phyloP scores from a whole-genome alignment of 139 green algal genomes.

The Chlorella sorokiniana region DNA sequence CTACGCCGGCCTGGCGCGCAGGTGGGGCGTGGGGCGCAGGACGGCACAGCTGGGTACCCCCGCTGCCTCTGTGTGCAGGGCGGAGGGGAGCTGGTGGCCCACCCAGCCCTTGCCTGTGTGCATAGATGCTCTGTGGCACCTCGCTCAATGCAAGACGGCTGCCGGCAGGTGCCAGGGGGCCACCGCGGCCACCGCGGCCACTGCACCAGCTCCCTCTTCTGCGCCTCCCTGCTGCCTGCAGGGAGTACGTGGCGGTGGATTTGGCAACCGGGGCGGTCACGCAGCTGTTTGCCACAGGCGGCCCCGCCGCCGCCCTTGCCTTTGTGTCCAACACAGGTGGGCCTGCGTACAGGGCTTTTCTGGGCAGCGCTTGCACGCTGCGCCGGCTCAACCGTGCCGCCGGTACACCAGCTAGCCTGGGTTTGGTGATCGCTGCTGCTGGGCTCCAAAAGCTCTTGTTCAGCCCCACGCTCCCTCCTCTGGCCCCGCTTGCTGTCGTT shows the following conservation, averaged over 20 bases:
- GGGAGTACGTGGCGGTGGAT: conserved; percentile 49
- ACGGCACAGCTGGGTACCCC: neutral
- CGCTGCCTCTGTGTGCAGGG: neutral
- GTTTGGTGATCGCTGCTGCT: neutral
- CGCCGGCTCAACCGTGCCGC: neutral
- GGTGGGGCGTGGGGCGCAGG: too few relatives aligned
- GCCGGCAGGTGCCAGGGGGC: neutral
- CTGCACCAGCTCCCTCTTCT: too few relatives aligned
- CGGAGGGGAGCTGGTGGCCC: too few relatives aligned
- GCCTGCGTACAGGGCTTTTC: neutral
- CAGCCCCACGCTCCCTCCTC: too few relatives aligned
- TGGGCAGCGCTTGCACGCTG: neutral
- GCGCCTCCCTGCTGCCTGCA: too few relatives aligned
- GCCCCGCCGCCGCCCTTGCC: neutral
- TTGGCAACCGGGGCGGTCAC: conserved; percentile 34
- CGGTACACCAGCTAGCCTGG: too few relatives aligned
- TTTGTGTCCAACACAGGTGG: neutral
- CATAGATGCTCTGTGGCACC: too few relatives aligned
- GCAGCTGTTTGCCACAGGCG: conserved; percentile 39
- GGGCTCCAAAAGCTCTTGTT: neutral
- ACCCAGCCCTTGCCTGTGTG: too few relatives aligned
- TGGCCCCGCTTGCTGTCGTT: neutral
- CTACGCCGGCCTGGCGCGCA: conserved; percentile 27
- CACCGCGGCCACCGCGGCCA: neutral
- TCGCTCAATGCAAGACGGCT: too few relatives aligned